Base-by-base conservation (phyloP, 179 eudicot species). In the Beta macrorhiza region DNA sequence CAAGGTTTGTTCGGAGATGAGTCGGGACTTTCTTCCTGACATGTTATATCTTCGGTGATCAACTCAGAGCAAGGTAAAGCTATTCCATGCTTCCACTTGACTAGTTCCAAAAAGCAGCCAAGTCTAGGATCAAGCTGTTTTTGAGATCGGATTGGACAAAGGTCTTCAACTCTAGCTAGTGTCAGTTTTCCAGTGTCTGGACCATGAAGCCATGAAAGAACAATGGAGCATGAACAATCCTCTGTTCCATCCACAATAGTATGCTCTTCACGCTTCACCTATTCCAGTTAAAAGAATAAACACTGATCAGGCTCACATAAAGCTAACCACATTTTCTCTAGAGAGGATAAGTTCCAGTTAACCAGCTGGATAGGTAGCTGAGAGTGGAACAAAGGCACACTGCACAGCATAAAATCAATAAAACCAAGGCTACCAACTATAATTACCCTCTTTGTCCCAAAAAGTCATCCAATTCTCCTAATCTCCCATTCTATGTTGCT, bases 141-240 rank as follows among this genome's bases (percentile, higher is more conserved):
- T 57, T 52, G 62, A 76, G 75, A 51, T 47, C 53, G 82, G 10
- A 86, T 25, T 13, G 78, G 57, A 85, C 92, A 89, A 78, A 92
- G 86, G 79, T 79, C 79, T 65, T 83, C 89, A 80, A 88, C 75
- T 29, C 69, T 74, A 10, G 79, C 67, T 37, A 79, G 22, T 6
- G 90, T 83, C 29, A 87, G 49, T 29, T 68, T 81, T 22, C 89
- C 92, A 85, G 77, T 76, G 13, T 85, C 78, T 52, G 90, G 91
- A 22, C 93, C 96, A 78, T 92, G 93, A 57, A 76, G 71, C 96
- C 96, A 92, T 56, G 68, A 79, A 42, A 92, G 84, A 76, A 89
- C 53, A 83, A 90, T 87, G 51, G 74, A 73, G 84, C 96, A 92
- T 37, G 75, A 32, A 74, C 96, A 92, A 80, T 84, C 88, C 78